Conservation (phyloP, 1,284 basidiomycete species). For the Waitea zeae region DNA sequence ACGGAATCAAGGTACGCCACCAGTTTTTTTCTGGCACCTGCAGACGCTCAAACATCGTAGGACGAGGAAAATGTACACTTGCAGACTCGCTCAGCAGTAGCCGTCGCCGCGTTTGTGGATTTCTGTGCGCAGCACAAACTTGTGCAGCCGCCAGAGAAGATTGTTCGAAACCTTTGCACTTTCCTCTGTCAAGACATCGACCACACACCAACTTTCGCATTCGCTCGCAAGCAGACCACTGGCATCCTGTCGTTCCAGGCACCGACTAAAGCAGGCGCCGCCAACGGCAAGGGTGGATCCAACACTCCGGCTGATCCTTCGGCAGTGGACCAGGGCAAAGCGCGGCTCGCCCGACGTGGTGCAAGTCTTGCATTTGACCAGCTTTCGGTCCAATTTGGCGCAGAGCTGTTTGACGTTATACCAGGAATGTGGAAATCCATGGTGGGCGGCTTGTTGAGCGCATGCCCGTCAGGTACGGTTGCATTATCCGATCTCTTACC, state of each 20-base stretch:
- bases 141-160: constrained; percentile 68
- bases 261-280: constrained; percentile 13
- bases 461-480: constrained; percentile 47
- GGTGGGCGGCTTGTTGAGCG: constrained; percentile 57
- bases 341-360: constrained; percentile 59
- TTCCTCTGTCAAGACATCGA: constrained; percentile 90
- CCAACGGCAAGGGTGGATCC: constrained; percentile 25
- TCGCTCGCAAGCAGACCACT: constrained; percentile 35
- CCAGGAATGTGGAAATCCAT: constrained; percentile 94
- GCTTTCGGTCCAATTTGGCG: constrained; percentile 67
- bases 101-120: constrained; percentile 79
- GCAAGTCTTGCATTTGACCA: constrained; percentile 74
- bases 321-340: constrained; percentile 23
- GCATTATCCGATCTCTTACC: not conserved
- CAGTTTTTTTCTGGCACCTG: not conserved
- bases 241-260: constrained; percentile 69
- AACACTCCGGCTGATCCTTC: constrained; percentile 28
- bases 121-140: constrained; percentile 62
- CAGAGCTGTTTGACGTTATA: constrained; percentile 54
- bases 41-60: constrained; percentile 19
- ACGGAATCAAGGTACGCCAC: constrained; percentile 74
- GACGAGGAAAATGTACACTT: constrained; percentile 83
- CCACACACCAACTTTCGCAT: constrained; percentile 79
- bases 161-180: constrained; percentile 93
- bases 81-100: constrained; percentile 78